Conservation (phyloP, 768 basidiomycete genomes). For the Strobilomyces confusus region DNA sequence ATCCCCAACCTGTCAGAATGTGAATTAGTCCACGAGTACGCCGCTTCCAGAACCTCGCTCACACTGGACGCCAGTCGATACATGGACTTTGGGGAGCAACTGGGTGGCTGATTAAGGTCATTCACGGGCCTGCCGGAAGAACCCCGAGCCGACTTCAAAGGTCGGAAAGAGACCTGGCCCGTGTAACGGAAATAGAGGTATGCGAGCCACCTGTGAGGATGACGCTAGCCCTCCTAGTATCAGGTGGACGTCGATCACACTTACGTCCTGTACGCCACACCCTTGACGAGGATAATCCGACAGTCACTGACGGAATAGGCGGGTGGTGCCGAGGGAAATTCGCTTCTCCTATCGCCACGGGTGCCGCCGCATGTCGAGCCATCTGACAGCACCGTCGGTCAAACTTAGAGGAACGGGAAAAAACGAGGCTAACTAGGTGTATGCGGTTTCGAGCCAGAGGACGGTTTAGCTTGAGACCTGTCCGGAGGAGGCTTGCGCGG, state of each 20-base stretch:
- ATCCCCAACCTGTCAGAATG: constrained; percentile 20
- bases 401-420: not conserved
- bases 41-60: not conserved
- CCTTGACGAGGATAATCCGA: constrained; percentile 28
- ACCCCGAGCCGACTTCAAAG: constrained; percentile 19
- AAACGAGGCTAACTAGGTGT: constrained; percentile 5
- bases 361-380: not conserved
- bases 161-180: constrained; percentile 24
- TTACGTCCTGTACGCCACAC: constrained; percentile 28
- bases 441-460: constrained; percentile 4
- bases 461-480: not conserved
- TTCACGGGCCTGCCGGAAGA: not conserved
- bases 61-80: constrained; percentile 32
- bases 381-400: not conserved
- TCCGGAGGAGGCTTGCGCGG: not conserved
- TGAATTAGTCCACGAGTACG: not conserved
- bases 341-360: not conserved
- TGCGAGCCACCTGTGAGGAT: constrained; percentile 20
- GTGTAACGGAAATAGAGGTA: constrained; percentile 32
- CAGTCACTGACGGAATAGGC: constrained; percentile 21
- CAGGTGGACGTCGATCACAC: not conserved
- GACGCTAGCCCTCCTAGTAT: not conserved
- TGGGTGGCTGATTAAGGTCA: not conserved
- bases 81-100: constrained; percentile 38
- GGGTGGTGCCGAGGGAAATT: constrained; percentile 8